These are phyloP conservation scores for Borealophlyctis nickersoniae DNA, from an alignment of 192 early-diverging fungal genomes.

Conservation along the genomic window DNA sequence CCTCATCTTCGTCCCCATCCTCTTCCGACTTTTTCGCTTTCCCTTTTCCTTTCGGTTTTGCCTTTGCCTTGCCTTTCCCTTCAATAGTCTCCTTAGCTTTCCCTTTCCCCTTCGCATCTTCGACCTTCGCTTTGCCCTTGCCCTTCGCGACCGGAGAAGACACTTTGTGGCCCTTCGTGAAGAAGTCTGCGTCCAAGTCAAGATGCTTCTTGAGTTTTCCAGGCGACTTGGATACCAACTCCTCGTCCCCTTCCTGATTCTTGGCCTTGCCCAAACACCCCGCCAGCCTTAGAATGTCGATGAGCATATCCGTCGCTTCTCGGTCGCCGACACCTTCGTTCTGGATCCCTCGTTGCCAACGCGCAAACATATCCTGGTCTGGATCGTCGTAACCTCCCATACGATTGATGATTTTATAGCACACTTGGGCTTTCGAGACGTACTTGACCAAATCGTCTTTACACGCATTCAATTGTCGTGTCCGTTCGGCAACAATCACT, in stretches of 20 bases:
- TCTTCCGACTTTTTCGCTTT: background rate
- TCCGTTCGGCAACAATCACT: slow-evolving; percentile 35
- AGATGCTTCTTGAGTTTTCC: background rate
- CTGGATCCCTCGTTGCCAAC: slow-evolving; percentile 16
- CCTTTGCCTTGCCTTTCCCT: slow-evolving; percentile 7
- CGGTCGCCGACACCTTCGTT: slow-evolving; percentile 32
- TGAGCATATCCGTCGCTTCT: slow-evolving; percentile 31
- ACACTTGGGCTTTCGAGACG: slow-evolving; percentile 16
- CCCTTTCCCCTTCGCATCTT: slow-evolving; percentile 9
- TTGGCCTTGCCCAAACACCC: background rate
- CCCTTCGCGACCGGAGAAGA: slow-evolving; percentile 9
- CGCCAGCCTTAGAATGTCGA: slow-evolving; percentile 19
- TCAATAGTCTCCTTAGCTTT: background rate
- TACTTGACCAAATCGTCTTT: slow-evolving; percentile 16
- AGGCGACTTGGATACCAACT: background rate
- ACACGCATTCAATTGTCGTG: slow-evolving; percentile 32
- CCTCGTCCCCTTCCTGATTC: background rate
- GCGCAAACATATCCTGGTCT: slow-evolving; percentile 5
- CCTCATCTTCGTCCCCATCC: background rate
- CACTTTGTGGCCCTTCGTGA: background rate
- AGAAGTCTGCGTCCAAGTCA: too few relatives aligned
- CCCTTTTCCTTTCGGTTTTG: slow-evolving; percentile 1
- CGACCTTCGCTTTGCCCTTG: slow-evolving; percentile 8
- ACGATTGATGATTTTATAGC: slow-evolving; percentile 3
- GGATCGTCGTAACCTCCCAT: slow-evolving; percentile 26